Conservation (phyloP, 345 rosid species). For the Zanthoxylum bungeanum region DNA sequence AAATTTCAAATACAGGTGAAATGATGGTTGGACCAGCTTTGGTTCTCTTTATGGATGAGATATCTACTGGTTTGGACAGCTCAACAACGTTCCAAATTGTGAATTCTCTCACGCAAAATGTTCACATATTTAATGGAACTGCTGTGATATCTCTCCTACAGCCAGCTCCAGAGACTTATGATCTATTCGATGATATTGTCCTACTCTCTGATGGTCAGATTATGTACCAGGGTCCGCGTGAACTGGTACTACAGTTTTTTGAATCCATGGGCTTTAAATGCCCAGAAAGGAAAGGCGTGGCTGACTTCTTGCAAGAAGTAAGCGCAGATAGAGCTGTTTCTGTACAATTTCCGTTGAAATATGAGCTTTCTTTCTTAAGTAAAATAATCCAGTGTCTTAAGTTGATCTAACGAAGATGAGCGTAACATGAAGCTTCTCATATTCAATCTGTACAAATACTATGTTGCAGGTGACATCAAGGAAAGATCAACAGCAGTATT, state of each 20-base stretch:
- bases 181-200: slow-evolving; percentile 71
- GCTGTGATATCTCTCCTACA: slow-evolving; percentile 74
- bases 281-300: slow-evolving; percentile 26
- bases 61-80: slow-evolving; percentile 78
- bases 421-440: neutral
- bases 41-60: slow-evolving; percentile 64
- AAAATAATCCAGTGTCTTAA: neutral
- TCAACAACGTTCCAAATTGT: slow-evolving; percentile 78
- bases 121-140: slow-evolving; percentile 64
- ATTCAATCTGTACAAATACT: neutral
- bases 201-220: slow-evolving; percentile 62
- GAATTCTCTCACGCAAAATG: slow-evolving; percentile 57
- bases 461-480: slow-evolving; percentile 57
- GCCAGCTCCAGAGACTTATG: slow-evolving; percentile 75
- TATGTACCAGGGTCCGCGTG: slow-evolving; percentile 21
- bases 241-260: slow-evolving; percentile 19
- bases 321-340: slow-evolving; percentile 10
- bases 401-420: neutral
- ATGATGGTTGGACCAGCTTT: slow-evolving; percentile 67
- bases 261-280: slow-evolving; percentile 25
- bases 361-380: slow-evolving; percentile 8
- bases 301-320: slow-evolving; percentile 44
- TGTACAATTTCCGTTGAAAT: neutral
- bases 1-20: slow-evolving; percentile 42
- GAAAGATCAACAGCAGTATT: slow-evolving; percentile 71